These are phyloP conservation scores for Penicillium crystallinum DNA, from an alignment of 495 filamentous ascomycete genomes.

Conservation along the genomic window DNA sequence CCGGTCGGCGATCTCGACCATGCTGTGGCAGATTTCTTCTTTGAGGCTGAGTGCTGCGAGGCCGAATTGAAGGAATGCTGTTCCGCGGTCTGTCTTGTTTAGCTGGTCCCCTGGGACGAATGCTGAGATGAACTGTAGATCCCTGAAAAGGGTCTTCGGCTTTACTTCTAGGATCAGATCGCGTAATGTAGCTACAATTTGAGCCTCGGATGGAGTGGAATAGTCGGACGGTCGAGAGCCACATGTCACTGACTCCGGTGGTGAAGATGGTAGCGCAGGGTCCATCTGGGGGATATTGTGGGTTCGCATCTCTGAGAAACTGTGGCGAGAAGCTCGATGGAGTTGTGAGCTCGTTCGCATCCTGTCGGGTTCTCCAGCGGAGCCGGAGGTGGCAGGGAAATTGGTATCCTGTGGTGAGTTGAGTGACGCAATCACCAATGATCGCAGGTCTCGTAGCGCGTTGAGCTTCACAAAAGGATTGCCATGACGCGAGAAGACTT, in stretches of 20 bases:
- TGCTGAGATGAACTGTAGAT: constrained; percentile 90
- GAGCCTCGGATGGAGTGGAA: constrained; percentile 42
- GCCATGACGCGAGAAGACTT: constrained; percentile 84
- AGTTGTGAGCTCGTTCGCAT: constrained; percentile 1
- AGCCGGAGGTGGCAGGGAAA: constrained; percentile 3
- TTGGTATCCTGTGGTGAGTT: constrained; percentile 44
- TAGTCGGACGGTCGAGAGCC: constrained; percentile 37
- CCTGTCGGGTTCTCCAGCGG: constrained; percentile 2
- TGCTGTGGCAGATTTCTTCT: constrained; percentile 79
- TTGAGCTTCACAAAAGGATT: constrained; percentile 84
- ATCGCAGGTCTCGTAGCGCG: constrained; percentile 76
- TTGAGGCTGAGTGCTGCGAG: constrained; percentile 84
- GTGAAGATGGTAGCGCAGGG: constrained; percentile 17
- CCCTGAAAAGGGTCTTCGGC: constrained; percentile 88
- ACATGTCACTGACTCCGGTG: constrained; percentile 33
- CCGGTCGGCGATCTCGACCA: constrained; percentile 67
- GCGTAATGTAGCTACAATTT: constrained; percentile 74
- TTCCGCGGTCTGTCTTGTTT: constrained; percentile 80
- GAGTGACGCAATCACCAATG: constrained; percentile 72
- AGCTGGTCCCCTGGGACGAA: constrained; percentile 79
- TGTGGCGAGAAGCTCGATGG: constrained; percentile 26
- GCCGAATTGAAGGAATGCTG: constrained; percentile 91
- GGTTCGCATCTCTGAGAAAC: constrained; percentile 30
- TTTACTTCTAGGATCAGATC: constrained; percentile 73
- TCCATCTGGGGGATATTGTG: constrained; percentile 13